Conservation (phyloP, 441 rosid species). For the Dalechampia spathulata region DNA sequence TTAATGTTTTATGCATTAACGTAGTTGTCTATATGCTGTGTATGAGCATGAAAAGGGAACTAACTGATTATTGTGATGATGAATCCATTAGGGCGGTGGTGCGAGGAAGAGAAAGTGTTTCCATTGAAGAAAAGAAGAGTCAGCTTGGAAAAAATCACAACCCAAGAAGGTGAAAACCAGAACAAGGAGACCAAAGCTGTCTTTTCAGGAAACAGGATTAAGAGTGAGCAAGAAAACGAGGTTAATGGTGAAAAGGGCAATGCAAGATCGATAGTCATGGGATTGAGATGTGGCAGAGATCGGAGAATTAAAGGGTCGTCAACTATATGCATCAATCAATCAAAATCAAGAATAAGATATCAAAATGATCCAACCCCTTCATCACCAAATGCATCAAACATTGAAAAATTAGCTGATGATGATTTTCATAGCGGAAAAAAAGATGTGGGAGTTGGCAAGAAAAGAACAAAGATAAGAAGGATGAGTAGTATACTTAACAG, state of each 20-base stretch:
- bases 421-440: background rate
- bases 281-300: constrained; percentile 16
- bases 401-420: background rate
- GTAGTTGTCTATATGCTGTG: no score
- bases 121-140: constrained; percentile 26
- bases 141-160: constrained; percentile 13
- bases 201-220: background rate
- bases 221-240: background rate
- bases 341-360: no score
- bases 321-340: no score
- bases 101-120: constrained; percentile 22
- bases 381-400: background rate
- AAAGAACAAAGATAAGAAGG: background rate
- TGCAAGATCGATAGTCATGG: no score
- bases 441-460: background rate
- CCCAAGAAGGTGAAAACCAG: background rate
- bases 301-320: constrained; percentile 5
- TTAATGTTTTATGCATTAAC: no score
- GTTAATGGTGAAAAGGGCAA: background rate
- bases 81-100: constrained; percentile 14
- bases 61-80: no score
- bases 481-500: constrained; percentile 8
- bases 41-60: no score
- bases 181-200: background rate
- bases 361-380: no score